Conservation (phyloP, 257 asterid genomes). For the Datura wrightii region DNA sequence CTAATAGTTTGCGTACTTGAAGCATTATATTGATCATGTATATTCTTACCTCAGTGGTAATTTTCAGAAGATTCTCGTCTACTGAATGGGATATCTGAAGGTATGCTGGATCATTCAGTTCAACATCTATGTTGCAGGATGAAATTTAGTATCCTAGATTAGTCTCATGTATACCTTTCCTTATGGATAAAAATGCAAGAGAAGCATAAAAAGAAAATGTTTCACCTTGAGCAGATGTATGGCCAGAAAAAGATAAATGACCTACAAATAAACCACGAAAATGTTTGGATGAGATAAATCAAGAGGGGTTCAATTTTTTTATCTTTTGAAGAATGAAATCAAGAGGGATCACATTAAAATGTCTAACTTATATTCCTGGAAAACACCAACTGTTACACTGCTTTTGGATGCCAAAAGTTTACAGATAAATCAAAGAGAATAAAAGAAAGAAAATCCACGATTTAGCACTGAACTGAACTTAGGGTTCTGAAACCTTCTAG, state of each 20-base stretch:
- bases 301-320: background rate
- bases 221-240: slow-evolving; percentile 61
- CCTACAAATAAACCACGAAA: slow-evolving; percentile 52
- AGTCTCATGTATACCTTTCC: slow-evolving; percentile 10
- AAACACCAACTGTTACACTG: background rate
- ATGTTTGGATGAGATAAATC: slow-evolving; percentile 25
- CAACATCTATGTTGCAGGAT: slow-evolving; percentile 45
- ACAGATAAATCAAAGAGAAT: background rate
- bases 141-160: background rate
- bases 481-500: slow-evolving; percentile 34
- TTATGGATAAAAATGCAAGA: background rate
- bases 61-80: slow-evolving; percentile 61
- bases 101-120: slow-evolving; percentile 68
- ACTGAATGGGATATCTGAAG: slow-evolving; percentile 64
- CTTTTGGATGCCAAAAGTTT: slow-evolving; percentile 4
- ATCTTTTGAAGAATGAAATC: slow-evolving; percentile 18
- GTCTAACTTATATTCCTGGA: background rate
- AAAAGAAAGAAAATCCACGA: background rate
- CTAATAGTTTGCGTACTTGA: background rate
- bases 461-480: slow-evolving; percentile 10
- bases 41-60: slow-evolving; percentile 54
- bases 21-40: background rate
- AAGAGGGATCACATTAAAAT: background rate
- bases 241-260: slow-evolving; percentile 57
- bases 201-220: background rate